Evolutionary conservation across 345 rosid genomes (phyloP).

Genomic region (Anacardium occidentale): DNA sequence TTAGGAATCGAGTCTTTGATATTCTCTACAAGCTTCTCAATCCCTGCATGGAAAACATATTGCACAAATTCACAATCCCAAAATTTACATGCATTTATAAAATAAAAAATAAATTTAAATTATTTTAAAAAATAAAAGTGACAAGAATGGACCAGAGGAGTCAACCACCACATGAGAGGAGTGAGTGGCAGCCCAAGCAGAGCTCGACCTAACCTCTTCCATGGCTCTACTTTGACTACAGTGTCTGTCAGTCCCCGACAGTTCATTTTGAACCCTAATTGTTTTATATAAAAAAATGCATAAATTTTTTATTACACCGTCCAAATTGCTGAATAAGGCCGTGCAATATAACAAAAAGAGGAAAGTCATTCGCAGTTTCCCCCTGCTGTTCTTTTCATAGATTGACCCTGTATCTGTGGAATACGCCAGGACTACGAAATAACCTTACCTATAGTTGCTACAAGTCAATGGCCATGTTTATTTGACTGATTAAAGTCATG

Average conservation of each 20-base stretch:
- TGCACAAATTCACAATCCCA: not conserved
- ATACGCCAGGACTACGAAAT: too few species aligned
- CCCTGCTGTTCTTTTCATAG: too few species aligned
- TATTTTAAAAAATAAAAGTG: not conserved
- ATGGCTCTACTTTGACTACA: conserved; percentile 18
- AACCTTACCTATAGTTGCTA: too few species aligned
- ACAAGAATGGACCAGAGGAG: conserved; percentile 39
- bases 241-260: not conserved
- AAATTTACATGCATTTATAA: not conserved
- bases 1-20: conserved; percentile 52
- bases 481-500: too few species aligned
- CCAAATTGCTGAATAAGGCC: too few species aligned
- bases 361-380: too few species aligned
- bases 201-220: conserved; percentile 64
- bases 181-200: conserved; percentile 61
- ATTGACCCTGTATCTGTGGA: too few species aligned
- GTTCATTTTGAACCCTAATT: conserved; percentile 7
- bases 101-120: too few species aligned
- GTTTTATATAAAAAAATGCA: too few species aligned
- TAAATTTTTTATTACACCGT: too few species aligned
- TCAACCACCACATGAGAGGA: conserved; percentile 60
- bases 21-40: conserved; percentile 58
- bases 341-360: too few species aligned
- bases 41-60: conserved; percentile 35
- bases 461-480: too few species aligned